These are phyloP conservation scores for Epichloe glyceriae DNA, from an alignment of 2,329 filamentous ascomycete genomes.

Conservation along the genomic window DNA sequence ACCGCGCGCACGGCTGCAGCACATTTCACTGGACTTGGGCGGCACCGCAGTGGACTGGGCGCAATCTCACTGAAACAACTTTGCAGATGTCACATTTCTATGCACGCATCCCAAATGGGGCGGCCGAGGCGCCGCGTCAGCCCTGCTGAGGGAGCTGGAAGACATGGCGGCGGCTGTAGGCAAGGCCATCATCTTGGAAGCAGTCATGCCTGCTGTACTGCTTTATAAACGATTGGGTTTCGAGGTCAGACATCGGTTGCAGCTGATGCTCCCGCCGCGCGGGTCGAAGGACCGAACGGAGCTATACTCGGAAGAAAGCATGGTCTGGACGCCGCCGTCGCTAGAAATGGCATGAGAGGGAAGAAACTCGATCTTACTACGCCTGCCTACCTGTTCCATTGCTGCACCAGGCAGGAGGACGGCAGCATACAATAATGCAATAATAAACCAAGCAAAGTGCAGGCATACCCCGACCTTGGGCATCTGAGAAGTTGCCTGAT, in stretches of 20 bases:
- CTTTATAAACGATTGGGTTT: conserved; percentile 28
- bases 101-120: conserved; percentile 24
- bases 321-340: conserved; percentile 17
- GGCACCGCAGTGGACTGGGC: background rate
- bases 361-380: too few relatives aligned
- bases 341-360: background rate
- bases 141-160: conserved; percentile 21
- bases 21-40: background rate
- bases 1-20: background rate
- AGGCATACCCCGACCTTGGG: too few relatives aligned
- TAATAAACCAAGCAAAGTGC: too few relatives aligned
- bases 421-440: too few relatives aligned
- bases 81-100: conserved; percentile 24
- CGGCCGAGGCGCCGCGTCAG: conserved; percentile 22
- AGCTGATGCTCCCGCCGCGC: conserved; percentile 21
- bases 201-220: conserved; percentile 23
- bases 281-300: conserved; percentile 17
- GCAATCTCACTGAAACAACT: background rate
- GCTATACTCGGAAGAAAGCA: conserved; percentile 21
- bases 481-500: background rate
- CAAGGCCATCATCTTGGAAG: conserved; percentile 25
- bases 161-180: conserved; percentile 18
- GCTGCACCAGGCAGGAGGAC: too few relatives aligned
- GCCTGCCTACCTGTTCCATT: too few relatives aligned
- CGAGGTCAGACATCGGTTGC: conserved; percentile 16